These are phyloP conservation scores for Basidioascus undulatus DNA, from an alignment of 768 basidiomycete species.

Conservation along the genomic window DNA sequence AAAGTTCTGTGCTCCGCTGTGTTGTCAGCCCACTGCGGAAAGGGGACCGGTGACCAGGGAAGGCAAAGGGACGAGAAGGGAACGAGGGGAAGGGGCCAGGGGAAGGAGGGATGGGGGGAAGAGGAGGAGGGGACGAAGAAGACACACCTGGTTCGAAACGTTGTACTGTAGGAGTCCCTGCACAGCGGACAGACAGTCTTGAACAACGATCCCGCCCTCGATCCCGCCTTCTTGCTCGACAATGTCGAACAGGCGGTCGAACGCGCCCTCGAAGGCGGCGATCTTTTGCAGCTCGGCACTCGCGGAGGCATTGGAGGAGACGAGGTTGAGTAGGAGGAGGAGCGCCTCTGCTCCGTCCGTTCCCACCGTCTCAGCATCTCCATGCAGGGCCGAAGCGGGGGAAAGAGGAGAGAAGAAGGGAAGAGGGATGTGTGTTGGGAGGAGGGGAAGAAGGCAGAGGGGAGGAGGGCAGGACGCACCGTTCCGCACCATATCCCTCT, in stretches of 20 bases:
- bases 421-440: too few species aligned
- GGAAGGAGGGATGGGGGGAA: too few species aligned
- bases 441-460: slow-evolving; percentile 13
- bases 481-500: slow-evolving; percentile 71
- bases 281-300: slow-evolving; percentile 88
- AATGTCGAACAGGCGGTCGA: slow-evolving; percentile 81
- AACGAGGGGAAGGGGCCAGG: slow-evolving; percentile 1
- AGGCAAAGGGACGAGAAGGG: neutral
- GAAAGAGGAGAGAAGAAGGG: too few species aligned
- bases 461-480: slow-evolving; percentile 26
- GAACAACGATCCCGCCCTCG: slow-evolving; percentile 66
- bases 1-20: slow-evolving; percentile 41
- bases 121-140: neutral
- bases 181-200: slow-evolving; percentile 63
- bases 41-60: too few species aligned
- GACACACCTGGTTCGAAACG: slow-evolving; percentile 64
- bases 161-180: slow-evolving; percentile 79
- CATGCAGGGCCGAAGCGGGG: slow-evolving; percentile 11
- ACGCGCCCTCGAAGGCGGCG: slow-evolving; percentile 85
- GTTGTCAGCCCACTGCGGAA: neutral
- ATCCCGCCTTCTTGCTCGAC: slow-evolving; percentile 70
- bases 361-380: slow-evolving; percentile 17
- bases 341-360: slow-evolving; percentile 53
- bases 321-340: slow-evolving; percentile 51
- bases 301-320: slow-evolving; percentile 60